Percentiles rank a stretch among this genome's conserved stretches.
Conservation (phyloP, 176 grass and related monocot species). For the Oryza glumipatula region DNA sequence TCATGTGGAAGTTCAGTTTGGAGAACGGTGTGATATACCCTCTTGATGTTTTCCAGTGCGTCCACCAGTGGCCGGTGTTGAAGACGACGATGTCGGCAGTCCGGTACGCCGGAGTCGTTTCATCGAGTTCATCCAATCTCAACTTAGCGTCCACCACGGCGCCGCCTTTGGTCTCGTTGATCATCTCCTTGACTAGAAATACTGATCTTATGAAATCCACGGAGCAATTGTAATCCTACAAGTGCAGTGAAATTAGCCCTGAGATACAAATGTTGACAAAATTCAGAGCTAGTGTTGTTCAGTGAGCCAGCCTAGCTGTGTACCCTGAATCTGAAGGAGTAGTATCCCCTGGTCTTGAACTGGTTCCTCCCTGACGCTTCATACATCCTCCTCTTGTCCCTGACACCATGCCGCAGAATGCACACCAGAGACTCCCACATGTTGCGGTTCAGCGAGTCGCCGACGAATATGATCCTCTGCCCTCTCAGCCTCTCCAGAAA, state of each 20-base stretch:
- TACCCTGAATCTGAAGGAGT: slow-evolving; percentile 92
- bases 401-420: slow-evolving; percentile 68
- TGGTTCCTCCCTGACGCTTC: slow-evolving; percentile 76
- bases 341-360: slow-evolving; percentile 83
- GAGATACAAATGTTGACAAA: neutral
- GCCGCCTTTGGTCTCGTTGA: slow-evolving; percentile 27
- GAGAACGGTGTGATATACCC: slow-evolving; percentile 50
- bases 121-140: slow-evolving; percentile 76
- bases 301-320: neutral
- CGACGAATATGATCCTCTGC: slow-evolving; percentile 90
- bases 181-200: slow-evolving; percentile 75
- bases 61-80: slow-evolving; percentile 98
- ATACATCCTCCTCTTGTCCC: slow-evolving; percentile 66
- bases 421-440: slow-evolving; percentile 99
- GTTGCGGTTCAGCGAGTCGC: slow-evolving; percentile 90
- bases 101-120: slow-evolving; percentile 58
- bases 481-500: slow-evolving; percentile 81
- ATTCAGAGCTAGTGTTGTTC: neutral
- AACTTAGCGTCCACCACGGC: slow-evolving; percentile 53
- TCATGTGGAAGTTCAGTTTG: slow-evolving; percentile 5
- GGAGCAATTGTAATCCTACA: slow-evolving; percentile 81
- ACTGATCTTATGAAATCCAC: slow-evolving; percentile 85
- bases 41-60: slow-evolving; percentile 78
- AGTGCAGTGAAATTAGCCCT: neutral
- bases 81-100: slow-evolving; percentile 81